These are phyloP conservation scores for Phaffomyces thermotolerans DNA, from an alignment of 805 yeast genomes.

Conservation along the genomic window DNA sequence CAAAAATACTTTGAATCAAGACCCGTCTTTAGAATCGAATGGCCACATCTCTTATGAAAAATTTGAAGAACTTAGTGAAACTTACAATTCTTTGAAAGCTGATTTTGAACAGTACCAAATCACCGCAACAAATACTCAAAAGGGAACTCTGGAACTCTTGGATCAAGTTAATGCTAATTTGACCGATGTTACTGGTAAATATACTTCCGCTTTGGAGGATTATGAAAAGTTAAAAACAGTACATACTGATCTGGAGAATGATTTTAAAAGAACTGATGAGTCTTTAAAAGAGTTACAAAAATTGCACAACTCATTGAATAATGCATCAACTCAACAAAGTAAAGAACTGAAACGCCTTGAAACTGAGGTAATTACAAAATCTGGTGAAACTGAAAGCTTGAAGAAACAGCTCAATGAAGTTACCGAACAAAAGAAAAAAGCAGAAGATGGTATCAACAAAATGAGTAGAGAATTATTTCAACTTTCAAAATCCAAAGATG, in stretches of 20 bases:
- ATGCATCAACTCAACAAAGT: conserved; percentile 28
- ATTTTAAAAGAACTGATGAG: background rate
- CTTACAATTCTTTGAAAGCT: conserved; percentile 29
- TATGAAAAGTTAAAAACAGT: conserved; percentile 15
- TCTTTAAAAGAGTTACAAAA: conserved; percentile 23
- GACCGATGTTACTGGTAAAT: conserved; percentile 7
- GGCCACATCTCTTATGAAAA: conserved; percentile 54
- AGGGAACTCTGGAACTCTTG: conserved; percentile 18
- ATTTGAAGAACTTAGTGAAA: conserved; percentile 27
- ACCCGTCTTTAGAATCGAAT: conserved; percentile 68
- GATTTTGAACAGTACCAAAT: conserved; percentile 28
- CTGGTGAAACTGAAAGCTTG: conserved; percentile 19
- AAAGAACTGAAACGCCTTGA: conserved; percentile 20
- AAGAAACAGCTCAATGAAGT: conserved; percentile 23
- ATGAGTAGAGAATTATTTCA: conserved; percentile 79
- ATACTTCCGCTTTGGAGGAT: conserved; percentile 11
- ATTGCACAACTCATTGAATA: conserved; percentile 27
- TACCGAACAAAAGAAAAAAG: conserved; percentile 42
- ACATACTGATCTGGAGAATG: conserved; percentile 17
- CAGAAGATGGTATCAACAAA: conserved; percentile 84
- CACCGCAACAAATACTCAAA: conserved; percentile 26
- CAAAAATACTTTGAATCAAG: conserved; percentile 61
- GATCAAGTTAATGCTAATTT: conserved; percentile 11
- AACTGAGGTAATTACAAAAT: conserved; percentile 12
- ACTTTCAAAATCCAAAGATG: conserved; percentile 52